Evolutionary conservation across 768 basidiomycete species (phyloP), one percentile per base, ranked within the genome.

Genomic region (Lyophyllum semitale): DNA sequence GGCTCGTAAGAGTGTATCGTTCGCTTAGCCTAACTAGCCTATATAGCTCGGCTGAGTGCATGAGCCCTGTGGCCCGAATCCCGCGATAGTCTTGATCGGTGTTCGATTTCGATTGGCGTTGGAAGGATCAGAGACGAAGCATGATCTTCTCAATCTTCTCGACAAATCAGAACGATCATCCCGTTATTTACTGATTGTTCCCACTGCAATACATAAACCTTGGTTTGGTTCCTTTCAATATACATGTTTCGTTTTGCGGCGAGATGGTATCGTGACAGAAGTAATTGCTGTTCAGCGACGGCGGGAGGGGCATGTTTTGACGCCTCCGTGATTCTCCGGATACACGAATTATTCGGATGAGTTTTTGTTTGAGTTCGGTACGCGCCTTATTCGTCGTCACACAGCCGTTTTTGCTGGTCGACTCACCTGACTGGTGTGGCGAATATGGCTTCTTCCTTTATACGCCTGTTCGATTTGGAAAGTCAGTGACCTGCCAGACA

Each of bases 1-100:
- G 4, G 47, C 54, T 25, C 58, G 51, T 32, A 59, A 55, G 47
- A 55, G 30, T n/a, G 58, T 59, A 44, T 52, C 58, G 22, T 60
- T 60, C 45, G 59, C 55, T 40, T 59, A 42, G 49, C 38, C 1
- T n/a, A 12, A 18, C 30, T 44, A 27, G 17, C n/a, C n/a, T n/a
- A n/a, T 23, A 15, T 15, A 25, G 22, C 15, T 18, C 17, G n/a
- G 17, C 37, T n/a, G 7, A 37, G 9, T 18, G 37, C 3, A 38
- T 38, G 15, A 38, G 7, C 37, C 9, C 17, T 18, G 2, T 5
- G n/a, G 37, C 17, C n/a, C n/a, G n/a, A n/a, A n/a, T n/a, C n/a
- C n/a, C n/a, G n/a, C n/a, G n/a, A n/a, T n/a, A n/a, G n/a, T n/a
- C n/a, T n/a, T n/a, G n/a, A n/a, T n/a, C n/a, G n/a, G n/a, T n/a